Base-by-base conservation (phyloP, 345 rosid genomes). In the Cardamine chenopodiifolia region DNA sequence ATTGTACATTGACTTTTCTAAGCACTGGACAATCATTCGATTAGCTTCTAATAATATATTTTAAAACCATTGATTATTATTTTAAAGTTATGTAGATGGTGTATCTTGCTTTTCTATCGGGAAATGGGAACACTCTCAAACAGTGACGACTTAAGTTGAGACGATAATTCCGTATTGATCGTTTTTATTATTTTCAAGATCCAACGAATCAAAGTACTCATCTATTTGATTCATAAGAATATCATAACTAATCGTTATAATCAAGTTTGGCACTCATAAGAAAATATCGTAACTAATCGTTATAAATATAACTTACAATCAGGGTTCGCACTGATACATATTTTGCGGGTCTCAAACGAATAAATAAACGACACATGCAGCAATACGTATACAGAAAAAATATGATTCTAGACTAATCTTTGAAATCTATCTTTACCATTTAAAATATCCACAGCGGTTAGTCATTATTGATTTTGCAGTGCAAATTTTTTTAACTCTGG, bases 111-210 rank as follows among this genome's bases (percentile, higher is more conserved):
- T n/a, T n/a, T n/a, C n/a, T n/a, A n/a, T 53, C 13, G 29, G 29
- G 20, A 65, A 48, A 65, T 47, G 25, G 69, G 42, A 29, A 64
- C 69, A 47, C 19, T 6, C 49, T 7, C 49, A 44, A 44, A 44
- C 19, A 44, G 18, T 12, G 19, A 44, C 8, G 28, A 49, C 26
- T 49, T 22, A 52, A 52, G 57, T 52, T 52, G 57, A 52, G 12
- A 0, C n/a, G 2, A 53, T 25, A 11, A 11, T 12, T 12, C 22
- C 15, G 29, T 50, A 1, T 23, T 23, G 57, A 52, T 22, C 7
- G 23, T 11, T 23, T 22, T 22, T 52, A 6, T 11, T 10, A 6
- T 11, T 10, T 23, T 22, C n/a, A 52, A 52, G 31, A 52, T 23
- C 29, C 57, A 23, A 53, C 31, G 17, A 53, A 23, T 2, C 31